phyloP scores from a whole-genome alignment of 306 rosid genomes.

The Potentilla sterilis region DNA sequence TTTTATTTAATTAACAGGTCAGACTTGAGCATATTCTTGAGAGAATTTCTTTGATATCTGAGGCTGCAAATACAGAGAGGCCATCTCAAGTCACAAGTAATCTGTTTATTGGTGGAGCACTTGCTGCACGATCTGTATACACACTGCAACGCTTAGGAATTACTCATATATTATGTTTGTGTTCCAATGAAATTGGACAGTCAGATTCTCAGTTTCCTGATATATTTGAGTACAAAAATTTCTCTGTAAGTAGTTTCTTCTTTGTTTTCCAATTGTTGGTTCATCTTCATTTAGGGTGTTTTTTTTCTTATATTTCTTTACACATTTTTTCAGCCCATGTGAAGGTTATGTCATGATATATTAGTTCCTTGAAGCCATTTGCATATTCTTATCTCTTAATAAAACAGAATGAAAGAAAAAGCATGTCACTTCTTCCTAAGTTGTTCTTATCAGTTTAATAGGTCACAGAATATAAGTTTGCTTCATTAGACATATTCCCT shows the following conservation, averaged over 20 bases:
- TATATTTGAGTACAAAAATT: conserved; percentile 66
- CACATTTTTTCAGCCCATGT: background rate
- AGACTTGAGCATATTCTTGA: conserved; percentile 96
- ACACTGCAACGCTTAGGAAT: conserved; percentile 79
- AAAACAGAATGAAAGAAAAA: background rate
- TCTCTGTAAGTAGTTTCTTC: conserved; percentile 56
- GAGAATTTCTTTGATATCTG: conserved; percentile 85
- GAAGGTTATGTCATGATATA: background rate
- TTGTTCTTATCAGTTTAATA: background rate
- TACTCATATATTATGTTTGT: conserved; percentile 80
- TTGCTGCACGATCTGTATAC: conserved; percentile 89
- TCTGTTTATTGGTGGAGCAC: conserved; percentile 83
- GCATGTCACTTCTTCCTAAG: background rate
- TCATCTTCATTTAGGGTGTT: background rate
- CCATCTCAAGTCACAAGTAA: conserved; percentile 68
- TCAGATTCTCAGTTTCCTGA: conserved; percentile 92
- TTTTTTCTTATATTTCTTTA: background rate
- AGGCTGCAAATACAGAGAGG: conserved; percentile 88
- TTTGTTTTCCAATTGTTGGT: background rate
- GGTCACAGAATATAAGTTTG: background rate
- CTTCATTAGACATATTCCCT: background rate
- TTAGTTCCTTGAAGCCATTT: conserved; percentile 5
- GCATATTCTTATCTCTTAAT: background rate
- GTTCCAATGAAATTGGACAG: conserved; percentile 94
- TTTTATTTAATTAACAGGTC: conserved; percentile 49